Percentiles rank a stretch among this genome's conserved stretches.
Evolutionary conservation across 1,284 basidiomycete genomes (phyloP).

Genomic region (Boletus sp.): DNA sequence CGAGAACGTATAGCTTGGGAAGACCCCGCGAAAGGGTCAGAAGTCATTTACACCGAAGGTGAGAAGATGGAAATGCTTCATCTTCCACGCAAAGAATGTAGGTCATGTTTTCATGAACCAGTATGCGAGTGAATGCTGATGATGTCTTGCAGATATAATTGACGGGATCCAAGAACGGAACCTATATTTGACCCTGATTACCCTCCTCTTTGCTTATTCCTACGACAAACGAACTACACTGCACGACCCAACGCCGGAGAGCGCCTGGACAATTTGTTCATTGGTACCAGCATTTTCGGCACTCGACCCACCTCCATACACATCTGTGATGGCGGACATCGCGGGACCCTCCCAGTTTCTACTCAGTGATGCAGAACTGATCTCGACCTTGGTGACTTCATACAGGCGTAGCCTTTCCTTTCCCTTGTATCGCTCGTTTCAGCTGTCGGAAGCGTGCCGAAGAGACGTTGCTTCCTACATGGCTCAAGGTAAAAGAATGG

Average conservation of each 20-base stretch:
- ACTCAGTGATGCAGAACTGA: constrained; percentile 48
- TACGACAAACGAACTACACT: constrained; percentile 76
- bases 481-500: constrained; percentile 52
- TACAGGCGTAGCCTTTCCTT: constrained; percentile 72
- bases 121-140: constrained; percentile 1
- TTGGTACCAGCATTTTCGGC: constrained; percentile 73
- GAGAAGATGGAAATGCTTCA: constrained; percentile 66
- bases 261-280: constrained; percentile 73
- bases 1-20: constrained; percentile 62
- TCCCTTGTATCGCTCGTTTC: constrained; percentile 73
- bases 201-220: constrained; percentile 67
- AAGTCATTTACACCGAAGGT: constrained; percentile 59
- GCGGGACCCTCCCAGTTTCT: constrained; percentile 15
- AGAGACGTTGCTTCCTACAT: constrained; percentile 60
- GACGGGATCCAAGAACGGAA: constrained; percentile 49
- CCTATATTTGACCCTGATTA: constrained; percentile 64
- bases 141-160: constrained; percentile 49
- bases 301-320: constrained; percentile 63
- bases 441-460: constrained; percentile 62
- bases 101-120: constrained; percentile 25
- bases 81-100: constrained; percentile 75
- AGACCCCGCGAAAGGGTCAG: constrained; percentile 43
- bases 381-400: constrained; percentile 50
- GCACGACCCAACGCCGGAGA: constrained; percentile 73
- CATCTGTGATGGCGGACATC: constrained; percentile 9